Conservation (phyloP, 768 basidiomycete species). For the Kondoa malvinella region DNA sequence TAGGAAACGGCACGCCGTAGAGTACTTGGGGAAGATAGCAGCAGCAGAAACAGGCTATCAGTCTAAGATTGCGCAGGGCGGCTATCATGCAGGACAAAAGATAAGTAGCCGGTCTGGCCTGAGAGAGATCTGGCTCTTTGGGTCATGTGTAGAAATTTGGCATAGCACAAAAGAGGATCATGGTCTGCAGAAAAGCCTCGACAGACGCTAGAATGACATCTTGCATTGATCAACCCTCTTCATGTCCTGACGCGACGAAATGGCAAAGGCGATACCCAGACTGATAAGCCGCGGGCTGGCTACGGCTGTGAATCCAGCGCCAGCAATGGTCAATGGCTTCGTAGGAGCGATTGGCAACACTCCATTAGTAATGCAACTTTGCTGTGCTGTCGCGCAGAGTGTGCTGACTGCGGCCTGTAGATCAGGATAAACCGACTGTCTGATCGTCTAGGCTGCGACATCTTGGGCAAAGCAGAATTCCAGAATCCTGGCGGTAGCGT, state of each 20-base stretch:
- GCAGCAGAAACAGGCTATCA: too few relatives aligned
- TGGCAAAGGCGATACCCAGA: neutral
- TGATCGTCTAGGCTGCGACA: conserved; percentile 10
- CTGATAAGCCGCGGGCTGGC: neutral
- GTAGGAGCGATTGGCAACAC: conserved; percentile 81
- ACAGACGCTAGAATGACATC: too few relatives aligned
- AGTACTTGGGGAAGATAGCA: too few relatives aligned
- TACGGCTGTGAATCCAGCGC: neutral
- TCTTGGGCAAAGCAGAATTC: conserved; percentile 67
- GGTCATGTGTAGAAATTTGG: too few relatives aligned
- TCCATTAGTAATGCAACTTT: conserved; percentile 66
- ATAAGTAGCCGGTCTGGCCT: too few relatives aligned
- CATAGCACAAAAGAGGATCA: too few relatives aligned
- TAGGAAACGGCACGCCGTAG: too few relatives aligned
- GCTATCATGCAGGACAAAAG: too few relatives aligned
- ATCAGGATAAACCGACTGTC: conserved; percentile 16
- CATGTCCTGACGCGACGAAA: neutral
- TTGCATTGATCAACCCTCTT: too few relatives aligned
- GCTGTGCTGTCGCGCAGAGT: neutral
- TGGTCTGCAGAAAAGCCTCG: too few relatives aligned
- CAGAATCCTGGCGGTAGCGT: conserved; percentile 97
- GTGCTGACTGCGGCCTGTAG: neutral
- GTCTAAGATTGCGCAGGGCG: too few relatives aligned
- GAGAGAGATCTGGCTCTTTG: too few relatives aligned
- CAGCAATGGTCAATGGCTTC: conserved; percentile 44